Percentiles rank a stretch among this genome's conserved stretches.
phyloP scores from a whole-genome alignment of 2,329 filamentous ascomycete genomes.

The Sporothrix sp. region DNA sequence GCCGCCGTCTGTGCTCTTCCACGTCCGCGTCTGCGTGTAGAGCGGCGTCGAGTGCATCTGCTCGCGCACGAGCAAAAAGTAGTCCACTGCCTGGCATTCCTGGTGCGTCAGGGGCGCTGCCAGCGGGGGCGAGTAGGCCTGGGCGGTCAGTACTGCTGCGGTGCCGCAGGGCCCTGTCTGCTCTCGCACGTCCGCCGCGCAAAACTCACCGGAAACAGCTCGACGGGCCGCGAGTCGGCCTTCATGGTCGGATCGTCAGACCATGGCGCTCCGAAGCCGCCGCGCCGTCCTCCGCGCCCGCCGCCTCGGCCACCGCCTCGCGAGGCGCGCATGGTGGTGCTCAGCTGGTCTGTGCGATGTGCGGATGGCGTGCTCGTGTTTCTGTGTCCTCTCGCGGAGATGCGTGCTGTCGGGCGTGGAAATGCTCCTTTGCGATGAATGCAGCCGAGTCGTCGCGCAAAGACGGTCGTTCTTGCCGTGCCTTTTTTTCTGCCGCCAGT shows the following conservation, averaged over 20 bases:
- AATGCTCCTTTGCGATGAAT: too few species aligned
- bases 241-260: constrained; percentile 41
- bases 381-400: too few species aligned
- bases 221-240: constrained; percentile 45
- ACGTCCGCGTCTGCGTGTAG: constrained; percentile 45
- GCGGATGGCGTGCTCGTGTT: too few species aligned
- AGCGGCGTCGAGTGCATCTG: constrained; percentile 46
- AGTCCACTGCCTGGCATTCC: constrained; percentile 39
- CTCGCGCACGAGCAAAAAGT: constrained; percentile 46
- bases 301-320: constrained; percentile 40
- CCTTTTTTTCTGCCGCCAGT: too few species aligned
- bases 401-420: too few species aligned
- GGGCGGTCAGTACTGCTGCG: not conserved
- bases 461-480: too few species aligned
- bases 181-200: too few species aligned
- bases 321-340: constrained; percentile 6
- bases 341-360: not conserved
- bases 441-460: too few species aligned
- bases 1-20: constrained; percentile 20
- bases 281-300: constrained; percentile 35
- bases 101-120: constrained; percentile 33
- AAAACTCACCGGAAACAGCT: constrained; percentile 48
- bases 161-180: too few species aligned
- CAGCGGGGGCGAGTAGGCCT: constrained; percentile 42
- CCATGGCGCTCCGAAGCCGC: constrained; percentile 36